Percentiles rank a stretch among this genome's conserved stretches.
Conservation (phyloP, 2,329 filamentous ascomycete genomes). For the Tympanopsis confertula region DNA sequence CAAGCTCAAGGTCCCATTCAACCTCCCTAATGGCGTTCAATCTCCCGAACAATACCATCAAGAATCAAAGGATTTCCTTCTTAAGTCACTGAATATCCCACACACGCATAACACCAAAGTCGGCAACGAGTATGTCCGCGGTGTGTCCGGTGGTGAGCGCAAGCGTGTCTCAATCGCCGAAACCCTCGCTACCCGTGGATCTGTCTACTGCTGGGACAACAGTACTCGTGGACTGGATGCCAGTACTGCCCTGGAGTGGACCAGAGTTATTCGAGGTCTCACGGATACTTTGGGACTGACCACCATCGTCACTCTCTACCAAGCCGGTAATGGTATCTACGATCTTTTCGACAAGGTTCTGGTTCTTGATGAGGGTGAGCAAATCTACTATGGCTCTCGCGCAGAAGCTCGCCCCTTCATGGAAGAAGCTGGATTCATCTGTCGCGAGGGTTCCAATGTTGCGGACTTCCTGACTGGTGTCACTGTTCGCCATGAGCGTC, state of each 20-base stretch:
- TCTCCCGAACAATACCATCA: constrained; percentile 31
- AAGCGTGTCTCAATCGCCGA: constrained; percentile 63
- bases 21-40: constrained; percentile 28
- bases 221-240: constrained; percentile 55
- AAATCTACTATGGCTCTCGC: constrained; percentile 53
- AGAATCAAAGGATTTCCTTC: constrained; percentile 38
- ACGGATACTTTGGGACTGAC: constrained; percentile 49
- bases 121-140: constrained; percentile 53
- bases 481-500: constrained; percentile 56
- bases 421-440: constrained; percentile 52
- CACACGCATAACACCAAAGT: constrained; percentile 56
- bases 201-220: constrained; percentile 58
- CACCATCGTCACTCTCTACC: constrained; percentile 55
- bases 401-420: constrained; percentile 50
- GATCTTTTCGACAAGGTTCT: constrained; percentile 61
- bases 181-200: constrained; percentile 41
- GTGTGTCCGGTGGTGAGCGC: constrained; percentile 57
- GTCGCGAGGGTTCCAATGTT: constrained; percentile 47
- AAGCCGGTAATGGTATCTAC: constrained; percentile 61
- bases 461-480: constrained; percentile 57
- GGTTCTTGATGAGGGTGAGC: constrained; percentile 52
- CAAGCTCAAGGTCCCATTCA: constrained; percentile 39
- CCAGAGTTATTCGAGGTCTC: constrained; percentile 48
- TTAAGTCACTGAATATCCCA: constrained; percentile 42
- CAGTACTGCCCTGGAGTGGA: constrained; percentile 49